These are phyloP conservation scores for Corinectria fuckeliana DNA, from an alignment of 2,329 filamentous ascomycete species.

Conservation along the genomic window DNA sequence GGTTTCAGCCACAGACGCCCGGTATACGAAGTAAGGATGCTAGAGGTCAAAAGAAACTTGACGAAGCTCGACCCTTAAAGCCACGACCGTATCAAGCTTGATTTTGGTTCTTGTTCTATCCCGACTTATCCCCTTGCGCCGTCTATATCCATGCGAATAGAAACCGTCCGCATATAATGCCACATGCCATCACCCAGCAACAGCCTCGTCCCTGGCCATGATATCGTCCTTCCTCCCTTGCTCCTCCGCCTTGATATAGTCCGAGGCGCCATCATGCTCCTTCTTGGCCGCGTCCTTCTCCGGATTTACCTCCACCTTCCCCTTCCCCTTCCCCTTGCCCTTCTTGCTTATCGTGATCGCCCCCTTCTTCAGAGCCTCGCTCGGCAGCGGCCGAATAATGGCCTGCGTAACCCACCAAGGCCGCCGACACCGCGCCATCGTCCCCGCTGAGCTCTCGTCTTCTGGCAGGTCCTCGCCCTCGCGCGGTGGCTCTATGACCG, in stretches of 20 bases:
- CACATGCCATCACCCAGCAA: slow-evolving; percentile 32
- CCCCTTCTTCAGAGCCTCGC: slow-evolving; percentile 84
- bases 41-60: no score
- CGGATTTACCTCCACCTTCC: no score
- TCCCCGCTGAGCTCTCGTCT: slow-evolving; percentile 67
- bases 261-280: slow-evolving; percentile 46
- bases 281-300: slow-evolving; percentile 28
- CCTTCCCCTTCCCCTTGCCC: slow-evolving; percentile 51
- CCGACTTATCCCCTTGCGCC: slow-evolving; percentile 15
- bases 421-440: slow-evolving; percentile 75
- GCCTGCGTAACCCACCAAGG: slow-evolving; percentile 94
- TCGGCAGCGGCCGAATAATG: slow-evolving; percentile 83
- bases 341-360: slow-evolving; percentile 79
- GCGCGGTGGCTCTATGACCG: slow-evolving; percentile 48
- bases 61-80: no score
- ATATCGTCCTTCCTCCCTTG: slow-evolving; percentile 33
- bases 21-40: not conserved
- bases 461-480: slow-evolving; percentile 48
- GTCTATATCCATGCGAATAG: slow-evolving; percentile 16
- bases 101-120: not conserved
- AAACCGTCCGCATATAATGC: not conserved
- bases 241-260: slow-evolving; percentile 35
- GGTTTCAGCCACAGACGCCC: not conserved
- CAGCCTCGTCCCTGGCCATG: slow-evolving; percentile 32
- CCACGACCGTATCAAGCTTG: not conserved